Evolutionary conservation across 345 rosid genomes (phyloP).

Genomic region (Passiflora organensis): DNA sequence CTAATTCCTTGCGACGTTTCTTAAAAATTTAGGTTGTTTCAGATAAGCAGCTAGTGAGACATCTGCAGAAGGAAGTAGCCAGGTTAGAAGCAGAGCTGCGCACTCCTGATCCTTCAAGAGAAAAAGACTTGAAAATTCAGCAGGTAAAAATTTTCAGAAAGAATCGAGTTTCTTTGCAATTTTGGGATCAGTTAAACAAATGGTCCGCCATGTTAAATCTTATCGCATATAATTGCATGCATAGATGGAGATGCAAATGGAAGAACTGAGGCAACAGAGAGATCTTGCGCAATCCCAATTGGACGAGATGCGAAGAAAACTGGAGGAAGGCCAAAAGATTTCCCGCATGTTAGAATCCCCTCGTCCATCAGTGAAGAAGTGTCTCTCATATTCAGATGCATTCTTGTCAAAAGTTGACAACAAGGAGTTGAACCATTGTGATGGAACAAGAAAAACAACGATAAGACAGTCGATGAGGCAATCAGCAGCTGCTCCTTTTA

Average conservation of each 20-base stretch:
- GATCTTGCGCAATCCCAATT: conserved; percentile 76
- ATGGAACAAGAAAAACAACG: conserved; percentile 53
- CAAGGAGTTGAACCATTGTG: conserved; percentile 44
- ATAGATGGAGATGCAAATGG: conserved; percentile 95
- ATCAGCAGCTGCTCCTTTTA: conserved; percentile 91
- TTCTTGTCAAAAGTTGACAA: conserved; percentile 46
- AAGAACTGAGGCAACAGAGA: conserved; percentile 82
- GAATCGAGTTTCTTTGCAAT: neutral
- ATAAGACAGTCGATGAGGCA: conserved; percentile 87
- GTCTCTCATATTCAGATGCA: conserved; percentile 76
- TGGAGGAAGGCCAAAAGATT: conserved; percentile 62
- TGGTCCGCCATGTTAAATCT: neutral
- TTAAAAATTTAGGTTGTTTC: conserved; percentile 66
- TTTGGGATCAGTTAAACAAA: no score
- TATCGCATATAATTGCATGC: conserved; percentile 6
- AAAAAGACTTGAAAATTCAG: conserved; percentile 82
- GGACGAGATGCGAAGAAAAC: conserved; percentile 73
- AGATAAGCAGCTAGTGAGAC: conserved; percentile 94
- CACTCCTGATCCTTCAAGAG: conserved; percentile 86
- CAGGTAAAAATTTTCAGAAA: conserved; percentile 48
- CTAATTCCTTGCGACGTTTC: neutral
- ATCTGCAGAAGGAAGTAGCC: conserved; percentile 97
- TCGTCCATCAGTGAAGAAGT: conserved; percentile 68
- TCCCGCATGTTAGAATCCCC: conserved; percentile 50
- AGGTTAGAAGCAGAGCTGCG: conserved; percentile 95